These are phyloP conservation scores for Vanrija sp. DNA, from an alignment of 1,284 basidiomycete genomes.

Conservation along the genomic window DNA sequence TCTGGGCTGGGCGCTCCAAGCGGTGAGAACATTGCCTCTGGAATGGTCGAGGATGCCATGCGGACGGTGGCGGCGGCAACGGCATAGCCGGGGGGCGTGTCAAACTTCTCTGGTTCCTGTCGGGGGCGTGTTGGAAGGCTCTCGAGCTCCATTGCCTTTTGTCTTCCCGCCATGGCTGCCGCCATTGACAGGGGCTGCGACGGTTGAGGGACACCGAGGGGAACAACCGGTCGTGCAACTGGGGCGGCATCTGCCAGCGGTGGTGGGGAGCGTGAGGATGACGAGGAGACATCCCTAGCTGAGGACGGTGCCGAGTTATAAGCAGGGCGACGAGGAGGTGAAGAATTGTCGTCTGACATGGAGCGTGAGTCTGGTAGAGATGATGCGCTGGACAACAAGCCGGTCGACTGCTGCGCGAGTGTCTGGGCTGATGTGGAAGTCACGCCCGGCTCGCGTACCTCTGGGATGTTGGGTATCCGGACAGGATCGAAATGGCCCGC, in stretches of 20 bases:
- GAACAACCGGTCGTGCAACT: conserved; percentile 26
- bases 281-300: conserved; percentile 9
- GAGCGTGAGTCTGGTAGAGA: too few species aligned
- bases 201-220: conserved; percentile 3
- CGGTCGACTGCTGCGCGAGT: neutral
- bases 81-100: conserved; percentile 29
- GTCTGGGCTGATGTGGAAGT: neutral
- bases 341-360: too few species aligned
- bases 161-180: conserved; percentile 16
- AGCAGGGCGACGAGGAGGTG: conserved; percentile 19
- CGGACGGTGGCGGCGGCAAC: conserved; percentile 76
- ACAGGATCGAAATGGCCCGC: conserved; percentile 75
- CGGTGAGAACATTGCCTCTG: conserved; percentile 52
- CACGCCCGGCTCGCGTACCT: conserved; percentile 9
- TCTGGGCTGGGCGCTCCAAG: conserved; percentile 79
- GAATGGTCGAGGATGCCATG: conserved; percentile 56
- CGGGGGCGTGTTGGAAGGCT: conserved; percentile 1
- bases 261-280: neutral
- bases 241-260: conserved; percentile 2
- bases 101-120: conserved; percentile 24
- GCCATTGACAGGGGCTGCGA: conserved; percentile 15
- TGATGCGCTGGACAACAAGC: too few species aligned
- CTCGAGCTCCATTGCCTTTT: conserved; percentile 28
- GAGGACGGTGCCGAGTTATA: conserved; percentile 13
- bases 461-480: conserved; percentile 64